Percentiles rank a stretch among this genome's conserved stretches.
These are phyloP conservation scores for Angophora floribunda DNA, from an alignment of 345 rosid species.

Conservation along the genomic window DNA sequence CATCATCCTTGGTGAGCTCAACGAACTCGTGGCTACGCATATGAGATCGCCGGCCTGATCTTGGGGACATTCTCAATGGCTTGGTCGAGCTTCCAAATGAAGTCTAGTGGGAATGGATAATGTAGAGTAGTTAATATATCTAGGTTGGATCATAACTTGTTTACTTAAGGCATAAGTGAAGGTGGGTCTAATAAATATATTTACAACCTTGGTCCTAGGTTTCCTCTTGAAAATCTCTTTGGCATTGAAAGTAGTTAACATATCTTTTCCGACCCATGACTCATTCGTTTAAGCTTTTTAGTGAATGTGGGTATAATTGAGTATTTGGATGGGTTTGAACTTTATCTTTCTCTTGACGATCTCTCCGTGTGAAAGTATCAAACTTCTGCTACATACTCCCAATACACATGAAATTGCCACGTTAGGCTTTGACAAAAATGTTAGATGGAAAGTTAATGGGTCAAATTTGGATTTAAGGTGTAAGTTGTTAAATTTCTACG, in stretches of 20 bases:
- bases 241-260: not conserved
- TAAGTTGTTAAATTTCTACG: too few species aligned
- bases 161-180: not conserved
- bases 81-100: not conserved
- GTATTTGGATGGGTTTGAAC: not conserved
- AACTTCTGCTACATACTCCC: not conserved
- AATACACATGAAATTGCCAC: not conserved
- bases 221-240: fast-evolving
- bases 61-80: not conserved
- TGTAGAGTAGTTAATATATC: not conserved
- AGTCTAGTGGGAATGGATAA: not conserved
- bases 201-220: not conserved
- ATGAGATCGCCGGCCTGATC: not conserved
- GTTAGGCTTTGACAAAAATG: not conserved
- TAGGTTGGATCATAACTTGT: not conserved
- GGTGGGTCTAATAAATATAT: too few species aligned
- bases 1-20: not conserved
- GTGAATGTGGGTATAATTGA: too few species aligned
- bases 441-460: not conserved
- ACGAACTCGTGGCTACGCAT: not conserved
- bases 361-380: not conserved
- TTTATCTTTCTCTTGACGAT: not conserved
- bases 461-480: not conserved
- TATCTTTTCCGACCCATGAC: too few species aligned
- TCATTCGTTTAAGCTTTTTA: too few species aligned